Percentiles rank a stretch among this genome's conserved stretches.
Conservation (phyloP, 2,329 filamentous ascomycete species). For the Dothidotthia symphoricarpi region DNA sequence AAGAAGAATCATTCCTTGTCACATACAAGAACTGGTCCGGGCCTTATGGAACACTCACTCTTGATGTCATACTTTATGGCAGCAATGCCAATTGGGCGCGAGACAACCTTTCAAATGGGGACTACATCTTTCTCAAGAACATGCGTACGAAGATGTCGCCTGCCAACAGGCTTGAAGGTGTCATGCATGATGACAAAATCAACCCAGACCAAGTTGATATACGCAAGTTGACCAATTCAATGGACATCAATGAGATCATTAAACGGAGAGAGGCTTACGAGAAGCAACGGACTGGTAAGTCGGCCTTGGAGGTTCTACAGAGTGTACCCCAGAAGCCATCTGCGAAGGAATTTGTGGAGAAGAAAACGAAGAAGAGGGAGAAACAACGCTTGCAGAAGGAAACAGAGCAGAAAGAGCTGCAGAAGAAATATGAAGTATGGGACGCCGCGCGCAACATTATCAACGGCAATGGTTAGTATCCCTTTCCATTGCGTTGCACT, state of each 20-base stretch:
- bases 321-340: constrained; percentile 21
- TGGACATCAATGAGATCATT: constrained; percentile 36
- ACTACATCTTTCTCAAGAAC: constrained; percentile 68
- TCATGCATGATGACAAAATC: constrained; percentile 61
- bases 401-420: constrained; percentile 27
- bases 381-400: constrained; percentile 38
- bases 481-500: neutral
- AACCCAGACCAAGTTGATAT: constrained; percentile 59
- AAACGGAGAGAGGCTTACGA: constrained; percentile 66
- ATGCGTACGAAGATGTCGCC: constrained; percentile 63
- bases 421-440: constrained; percentile 17
- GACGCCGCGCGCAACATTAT: constrained; percentile 14
- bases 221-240: constrained; percentile 19
- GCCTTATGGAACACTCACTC: constrained; percentile 68
- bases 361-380: constrained; percentile 39
- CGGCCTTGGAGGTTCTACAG: constrained; percentile 13
- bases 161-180: constrained; percentile 65
- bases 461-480: constrained; percentile 46
- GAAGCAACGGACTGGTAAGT: constrained; percentile 14
- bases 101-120: constrained; percentile 55
- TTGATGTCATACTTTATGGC: constrained; percentile 70
- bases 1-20: constrained; percentile 17
- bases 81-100: constrained; percentile 63
- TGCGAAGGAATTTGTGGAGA: constrained; percentile 30
- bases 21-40: constrained; percentile 62